phyloP scores from a whole-genome alignment of 257 asterid genomes.

The Catharanthus roseus region DNA sequence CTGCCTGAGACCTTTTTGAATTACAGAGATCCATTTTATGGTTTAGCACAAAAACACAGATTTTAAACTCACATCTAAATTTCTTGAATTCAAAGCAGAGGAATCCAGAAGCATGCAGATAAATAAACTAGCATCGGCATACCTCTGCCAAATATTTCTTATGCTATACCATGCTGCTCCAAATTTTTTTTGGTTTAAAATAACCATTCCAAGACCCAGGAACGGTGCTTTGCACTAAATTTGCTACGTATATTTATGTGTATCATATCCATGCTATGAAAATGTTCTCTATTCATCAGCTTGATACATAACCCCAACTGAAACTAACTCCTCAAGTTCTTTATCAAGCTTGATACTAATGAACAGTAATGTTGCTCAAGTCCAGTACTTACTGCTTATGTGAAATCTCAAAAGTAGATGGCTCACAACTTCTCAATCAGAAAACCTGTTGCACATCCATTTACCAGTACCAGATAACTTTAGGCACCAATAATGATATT shows the following conservation, averaged over 20 bases:
- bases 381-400: too few species aligned
- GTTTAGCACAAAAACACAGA: neutral
- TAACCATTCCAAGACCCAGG: neutral
- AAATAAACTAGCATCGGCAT: neutral
- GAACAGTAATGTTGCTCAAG: neutral
- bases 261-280: neutral
- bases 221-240: neutral
- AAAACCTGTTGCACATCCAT: too few species aligned
- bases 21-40: neutral
- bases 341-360: neutral
- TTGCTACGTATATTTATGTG: too few species aligned
- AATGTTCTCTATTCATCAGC: neutral
- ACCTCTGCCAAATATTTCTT: neutral
- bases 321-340: neutral
- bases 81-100: neutral
- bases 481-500: too few species aligned
- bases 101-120: neutral
- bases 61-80: constrained; percentile 3
- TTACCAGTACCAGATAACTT: too few species aligned
- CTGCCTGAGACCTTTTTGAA: neutral
- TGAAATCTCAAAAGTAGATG: too few species aligned
- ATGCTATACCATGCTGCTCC: neutral
- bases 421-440: too few species aligned
- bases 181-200: neutral
- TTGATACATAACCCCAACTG: neutral